Evolutionary conservation across 2,329 filamentous ascomycete species (phyloP), one percentile per base, ranked within the genome.

Genomic region (Colletotrichum musicola): DNA sequence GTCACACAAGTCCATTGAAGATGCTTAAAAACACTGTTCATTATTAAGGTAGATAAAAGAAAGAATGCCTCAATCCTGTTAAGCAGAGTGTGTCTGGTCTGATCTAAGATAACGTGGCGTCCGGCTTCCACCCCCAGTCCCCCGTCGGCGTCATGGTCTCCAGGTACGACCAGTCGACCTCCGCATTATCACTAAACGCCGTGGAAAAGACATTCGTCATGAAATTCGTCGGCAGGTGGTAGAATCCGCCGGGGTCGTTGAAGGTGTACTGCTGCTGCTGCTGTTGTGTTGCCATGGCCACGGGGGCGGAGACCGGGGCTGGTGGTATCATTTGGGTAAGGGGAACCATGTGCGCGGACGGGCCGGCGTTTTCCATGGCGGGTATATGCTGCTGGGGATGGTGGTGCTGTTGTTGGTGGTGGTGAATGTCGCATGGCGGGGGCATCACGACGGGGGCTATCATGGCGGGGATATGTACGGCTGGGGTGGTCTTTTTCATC

Each of bases 101-200:
- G 40, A 3, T 7, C 40, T 42, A 42, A 2, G 13, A 42, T 42
- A 42, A n/a, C 40, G 40, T 13, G 13, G 40, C 40, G 12, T 42
- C 44, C 9, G 18, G 46, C 4, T 20, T 10, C 22, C 20, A 25
- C 10, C 30, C 6, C 30, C 2, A 14, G 30, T 20, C 9, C 6
- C 46, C 46, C 16, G 20, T 47, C 18, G 22, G 22, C 22, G 22
- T 25, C 22, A 58, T 9, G 62, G 49, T 1, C 54, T 60, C 12
- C 65, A 62, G 35, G 40, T 49, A 20, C 50, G 64, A 38, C 65
- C 65, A 68, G 25, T 68, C 65, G 6, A 68, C 60, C 4, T 68
- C 65, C 12, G 55, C 49, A 16, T 49, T 47, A 10, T 65, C 65
- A 10, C 51, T 68, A 12, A 68, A 68, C 12, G 65, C 65, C n/a